Evolutionary conservation across 805 yeast genomes (phyloP), one percentile per base, ranked within the genome.

Genomic region (Yarrowia sp.): DNA sequence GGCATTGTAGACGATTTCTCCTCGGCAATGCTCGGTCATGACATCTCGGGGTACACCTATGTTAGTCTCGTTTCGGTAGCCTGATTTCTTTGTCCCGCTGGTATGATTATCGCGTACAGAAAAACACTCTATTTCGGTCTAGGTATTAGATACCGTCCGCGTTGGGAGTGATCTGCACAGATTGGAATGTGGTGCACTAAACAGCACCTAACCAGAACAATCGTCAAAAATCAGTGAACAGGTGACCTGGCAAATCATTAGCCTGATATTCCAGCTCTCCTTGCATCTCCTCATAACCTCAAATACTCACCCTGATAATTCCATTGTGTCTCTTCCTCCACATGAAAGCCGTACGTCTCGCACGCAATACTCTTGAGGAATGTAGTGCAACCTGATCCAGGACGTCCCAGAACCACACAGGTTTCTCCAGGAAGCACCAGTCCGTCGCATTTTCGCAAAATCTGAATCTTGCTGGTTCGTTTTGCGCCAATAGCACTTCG

Each of bases 361-460:
- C 67, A 67, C 8, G 70, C 70, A 35, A 66, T 67, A 26, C 53
- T 67, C 53, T 87, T 87, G 73, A 88, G 79, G 63, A 88, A 79
- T 0, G 92, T 87, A 2, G 91, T 84, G 76, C 92, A 88, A 72
- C 92, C 92, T n/a, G 91, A 86, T 74, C 92, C 92, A 0, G 92
- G 92, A 77, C 90, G 83, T 65, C 92, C 92, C 69, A 88, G 78
- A 15, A 88, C 92, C 63, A 89, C 89, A 8, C 89, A 83, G 58
- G 89, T 79, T 70, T 87, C 88, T 61, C 92, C 91, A 3, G 90
- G 87, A 65, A 79, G 79, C 68, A 87, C 80, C 4, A 84, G 67
- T 16, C 88, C 92, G 73, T 87, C 76, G 85, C 80, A 71, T 85
- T 87, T 70, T 84, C 85, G 71, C 85, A 86, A 69, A 74, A 78